Evolutionary conservation across 1,284 basidiomycete species (phyloP).

Genomic region (Somion occarium): DNA sequence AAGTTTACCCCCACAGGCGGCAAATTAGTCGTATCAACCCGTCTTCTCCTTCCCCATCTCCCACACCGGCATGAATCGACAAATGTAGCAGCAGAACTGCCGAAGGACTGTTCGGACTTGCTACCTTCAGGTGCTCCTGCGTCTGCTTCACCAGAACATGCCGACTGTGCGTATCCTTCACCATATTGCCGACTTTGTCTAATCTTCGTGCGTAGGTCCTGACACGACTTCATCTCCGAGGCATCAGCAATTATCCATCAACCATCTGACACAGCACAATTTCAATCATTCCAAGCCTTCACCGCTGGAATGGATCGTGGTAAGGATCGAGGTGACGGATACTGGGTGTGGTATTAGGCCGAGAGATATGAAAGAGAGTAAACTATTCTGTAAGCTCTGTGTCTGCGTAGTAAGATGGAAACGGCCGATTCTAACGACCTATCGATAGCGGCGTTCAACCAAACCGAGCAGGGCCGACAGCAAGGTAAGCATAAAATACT

Average conservation of each 20-base stretch:
- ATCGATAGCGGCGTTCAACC: conserved; percentile 65
- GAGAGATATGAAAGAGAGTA: conserved; percentile 68
- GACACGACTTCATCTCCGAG: not conserved
- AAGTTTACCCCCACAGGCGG: conserved; percentile 80
- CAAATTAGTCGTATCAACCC: conserved; percentile 55
- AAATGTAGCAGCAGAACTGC: not conserved
- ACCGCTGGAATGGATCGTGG: conserved; percentile 56
- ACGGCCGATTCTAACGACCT: not conserved
- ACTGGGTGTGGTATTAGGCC: conserved; percentile 75
- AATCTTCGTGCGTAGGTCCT: too few species aligned
- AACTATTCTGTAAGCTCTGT: conserved; percentile 64
- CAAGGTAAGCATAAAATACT: conserved; percentile 51
- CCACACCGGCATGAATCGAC: not conserved
- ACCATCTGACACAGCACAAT: conserved; percentile 49
- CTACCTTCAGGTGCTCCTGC: not conserved
- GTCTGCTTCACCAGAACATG: not conserved
- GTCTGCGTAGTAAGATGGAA: conserved; percentile 3
- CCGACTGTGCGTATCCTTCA: too few species aligned
- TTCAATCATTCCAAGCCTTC: conserved; percentile 29
- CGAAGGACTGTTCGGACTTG: not conserved
- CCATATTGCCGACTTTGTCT: too few species aligned
- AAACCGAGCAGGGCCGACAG: conserved; percentile 75
- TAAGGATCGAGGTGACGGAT: conserved; percentile 78
- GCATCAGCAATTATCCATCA: conserved; percentile 33
- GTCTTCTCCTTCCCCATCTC: conserved; percentile 45